Base-by-base conservation (phyloP, 495 filamentous ascomycete genomes). In the Penicillium crystallinum region DNA sequence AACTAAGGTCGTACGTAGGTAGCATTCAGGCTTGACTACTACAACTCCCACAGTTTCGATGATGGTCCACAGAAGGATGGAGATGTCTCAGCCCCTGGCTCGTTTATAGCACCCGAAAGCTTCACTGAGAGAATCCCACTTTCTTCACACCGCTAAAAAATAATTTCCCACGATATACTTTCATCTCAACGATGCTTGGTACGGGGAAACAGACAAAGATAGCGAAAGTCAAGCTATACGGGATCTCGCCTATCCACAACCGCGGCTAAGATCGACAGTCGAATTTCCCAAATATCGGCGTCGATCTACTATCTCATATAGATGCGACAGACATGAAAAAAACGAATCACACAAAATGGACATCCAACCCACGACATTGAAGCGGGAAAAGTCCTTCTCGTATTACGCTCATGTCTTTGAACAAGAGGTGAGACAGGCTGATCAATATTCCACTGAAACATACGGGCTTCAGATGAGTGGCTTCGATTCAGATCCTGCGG, bases 401-500 rank as follows among this genome's bases (percentile, higher is more conserved):
- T 18, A 12, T 23, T 10, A 12, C 12, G 9, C 4, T 35, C 12
- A 35, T 15, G 19, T 10, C 9, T 12, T n/a, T n/a, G 18, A 9
- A 18, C 6, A 27, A 46, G 1, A 19, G 12, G 30, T 34, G 30
- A 46, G 11, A 46, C 43, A 31, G 12, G 18, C 21, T 9, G n/a
- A 30, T 23, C 25, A 15, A 44, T 31, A 25, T 7, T 17, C 25
- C 30, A 23, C 46, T 49, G 46, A 40, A 39, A 49, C 46, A 49
- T 29, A 7, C 27, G 18, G 9, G 46, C 25, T 18, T 4, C 17
- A 33, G 36, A 40, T 38, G 36, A 40, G 17, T 31, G 17, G 35
- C 12, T 49, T 25, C 23, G 23, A 31, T n/a, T 33, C 36, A 30
- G 36, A 31, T 6, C 12, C 2, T 21, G 9, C 36, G 46, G 46